These are phyloP conservation scores for Lepiota venenata DNA, from an alignment of 768 basidiomycete genomes.

Conservation along the genomic window DNA sequence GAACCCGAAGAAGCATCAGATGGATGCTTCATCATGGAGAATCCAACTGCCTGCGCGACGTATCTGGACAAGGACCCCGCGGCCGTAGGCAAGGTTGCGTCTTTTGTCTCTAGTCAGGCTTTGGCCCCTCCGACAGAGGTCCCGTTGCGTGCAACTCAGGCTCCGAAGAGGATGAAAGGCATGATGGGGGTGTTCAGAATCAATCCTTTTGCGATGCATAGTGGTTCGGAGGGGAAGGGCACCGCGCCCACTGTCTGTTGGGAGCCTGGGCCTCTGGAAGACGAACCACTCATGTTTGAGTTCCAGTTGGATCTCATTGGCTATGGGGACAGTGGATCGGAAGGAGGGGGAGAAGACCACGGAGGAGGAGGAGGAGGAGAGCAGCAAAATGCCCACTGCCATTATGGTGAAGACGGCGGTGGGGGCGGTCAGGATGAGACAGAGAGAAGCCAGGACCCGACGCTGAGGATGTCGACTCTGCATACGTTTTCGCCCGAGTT, in stretches of 20 bases:
- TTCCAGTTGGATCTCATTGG: slow-evolving; percentile 51
- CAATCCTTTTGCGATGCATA: slow-evolving; percentile 73
- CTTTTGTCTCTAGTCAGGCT: slow-evolving; percentile 26
- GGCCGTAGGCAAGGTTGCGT: slow-evolving; percentile 11
- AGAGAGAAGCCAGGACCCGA: slow-evolving; percentile 11
- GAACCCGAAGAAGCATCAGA: slow-evolving; percentile 33
- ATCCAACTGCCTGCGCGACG: slow-evolving; percentile 20
- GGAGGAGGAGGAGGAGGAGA: neutral
- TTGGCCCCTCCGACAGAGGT: slow-evolving; percentile 61
- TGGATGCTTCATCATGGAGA: slow-evolving; percentile 44
- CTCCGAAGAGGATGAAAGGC: slow-evolving; percentile 61
- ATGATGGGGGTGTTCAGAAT: slow-evolving; percentile 80
- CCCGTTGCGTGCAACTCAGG: slow-evolving; percentile 74
- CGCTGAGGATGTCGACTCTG: slow-evolving; percentile 16
- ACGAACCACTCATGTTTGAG: slow-evolving; percentile 61
- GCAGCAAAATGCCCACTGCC: neutral
- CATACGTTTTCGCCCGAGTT: slow-evolving; percentile 39
- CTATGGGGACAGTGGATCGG: slow-evolving; percentile 11
- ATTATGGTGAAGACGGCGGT: neutral
- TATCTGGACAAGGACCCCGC: slow-evolving; percentile 1
- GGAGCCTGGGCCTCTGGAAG: slow-evolving; percentile 57
- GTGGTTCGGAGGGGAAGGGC: slow-evolving; percentile 10
- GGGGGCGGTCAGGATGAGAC: neutral
- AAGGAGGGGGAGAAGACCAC: slow-evolving; percentile 4
- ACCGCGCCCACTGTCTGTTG: slow-evolving; percentile 18